Base-by-base conservation (phyloP, 1,139 yeast genomes). In the Hemisphaericaspora xylofermentans region DNA sequence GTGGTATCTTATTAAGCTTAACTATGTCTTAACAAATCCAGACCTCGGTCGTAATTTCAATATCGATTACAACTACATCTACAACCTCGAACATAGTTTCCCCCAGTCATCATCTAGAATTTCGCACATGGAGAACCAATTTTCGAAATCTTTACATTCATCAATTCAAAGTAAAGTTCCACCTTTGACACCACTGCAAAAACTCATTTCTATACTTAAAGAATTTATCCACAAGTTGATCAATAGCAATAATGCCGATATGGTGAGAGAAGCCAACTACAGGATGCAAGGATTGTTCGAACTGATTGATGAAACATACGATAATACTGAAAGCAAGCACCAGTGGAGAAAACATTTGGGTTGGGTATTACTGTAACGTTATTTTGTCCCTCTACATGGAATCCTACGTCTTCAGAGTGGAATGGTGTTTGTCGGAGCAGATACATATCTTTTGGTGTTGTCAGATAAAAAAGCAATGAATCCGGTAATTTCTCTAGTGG, bases 1-100 rank as follows among this genome's bases (percentile, higher is more conserved):
- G 9, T 69, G 74, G 73, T 52, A 56, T 32, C 46, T 66, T 17
- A 60, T 68, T 16, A 62, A 60, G 44, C 43, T 57, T 12, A 63
- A 66, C 34, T 56, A 61, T 45, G 28, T 51, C 9, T 44, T 47
- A 14, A 44, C 41, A 12, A 50, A 56, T 43, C 66, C 67, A 3
- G 42, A 50, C 6, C 47, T 43, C 38, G 30, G 24, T 13, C 40
- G 47, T 10, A 25, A 36, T 18, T 40, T 53, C 26, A 43, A 43
- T 19, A 32, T 47, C 31, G 57, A 55, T 34, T 48, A 52, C 35
- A 47, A 48, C 37, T 49, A 44, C 42, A 44, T 46, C 4, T 44
- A 40, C 36, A 44, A 48, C 17, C 45, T 45, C 19, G 44, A 25
- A 16, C 16, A 9, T 36, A 9, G 14, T 5, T 29, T 42, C 22